These are phyloP conservation scores for Fusarium sulawesiense DNA, from an alignment of 2,329 filamentous ascomycete species.

Conservation along the genomic window DNA sequence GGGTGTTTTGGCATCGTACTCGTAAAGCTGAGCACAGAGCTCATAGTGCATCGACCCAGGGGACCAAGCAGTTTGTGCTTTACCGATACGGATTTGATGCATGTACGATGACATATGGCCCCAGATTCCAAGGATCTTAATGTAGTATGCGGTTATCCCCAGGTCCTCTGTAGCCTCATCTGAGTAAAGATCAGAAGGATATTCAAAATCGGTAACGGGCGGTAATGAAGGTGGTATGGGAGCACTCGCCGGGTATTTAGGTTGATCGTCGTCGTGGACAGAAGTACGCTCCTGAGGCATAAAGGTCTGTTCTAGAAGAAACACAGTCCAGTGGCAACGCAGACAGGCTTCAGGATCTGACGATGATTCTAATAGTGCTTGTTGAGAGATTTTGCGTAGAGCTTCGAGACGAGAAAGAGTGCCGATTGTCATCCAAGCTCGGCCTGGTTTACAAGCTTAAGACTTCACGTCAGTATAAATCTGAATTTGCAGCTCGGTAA, in stretches of 20 bases:
- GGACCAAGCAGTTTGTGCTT: conserved; percentile 3
- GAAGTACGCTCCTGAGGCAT: conserved; percentile 10
- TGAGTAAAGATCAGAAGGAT: conserved; percentile 10
- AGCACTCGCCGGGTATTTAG: conserved; percentile 5
- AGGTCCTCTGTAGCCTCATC: conserved; percentile 5
- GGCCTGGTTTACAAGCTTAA: conserved; percentile 9
- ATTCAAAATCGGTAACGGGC: background rate
- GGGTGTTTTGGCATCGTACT: background rate
- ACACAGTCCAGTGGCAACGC: conserved; percentile 4
- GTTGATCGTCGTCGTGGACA: background rate
- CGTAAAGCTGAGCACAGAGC: conserved; percentile 6
- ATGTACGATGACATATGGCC: conserved; percentile 11
- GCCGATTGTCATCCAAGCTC: conserved; percentile 19
- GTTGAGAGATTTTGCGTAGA: background rate
- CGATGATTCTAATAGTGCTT: background rate
- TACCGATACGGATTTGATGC: background rate
- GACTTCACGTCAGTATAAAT: too few species aligned
- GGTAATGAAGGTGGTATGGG: conserved; percentile 1
- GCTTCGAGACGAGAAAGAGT: conserved; percentile 9
- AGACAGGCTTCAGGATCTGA: background rate
- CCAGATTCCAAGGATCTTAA: conserved; percentile 1
- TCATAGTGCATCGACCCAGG: conserved; percentile 10
- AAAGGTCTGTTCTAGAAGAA: conserved; percentile 9
- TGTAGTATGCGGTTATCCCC: conserved; percentile 13
- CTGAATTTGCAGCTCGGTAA: too few species aligned